Conservation (phyloP, 2,329 filamentous ascomycete genomes). For the Lachnellula cervina region DNA sequence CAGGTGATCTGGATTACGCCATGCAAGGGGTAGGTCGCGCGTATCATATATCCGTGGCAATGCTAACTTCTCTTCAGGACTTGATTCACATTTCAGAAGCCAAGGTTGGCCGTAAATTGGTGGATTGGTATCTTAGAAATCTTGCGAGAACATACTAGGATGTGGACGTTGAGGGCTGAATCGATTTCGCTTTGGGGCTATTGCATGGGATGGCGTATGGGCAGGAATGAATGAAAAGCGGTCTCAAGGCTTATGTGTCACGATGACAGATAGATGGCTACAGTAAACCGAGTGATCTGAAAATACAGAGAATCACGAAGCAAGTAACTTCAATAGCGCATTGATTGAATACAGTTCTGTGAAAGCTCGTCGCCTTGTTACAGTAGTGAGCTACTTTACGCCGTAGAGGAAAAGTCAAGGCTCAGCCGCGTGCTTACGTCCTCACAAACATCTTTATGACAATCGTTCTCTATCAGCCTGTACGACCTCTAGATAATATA, state of each 20-base stretch:
- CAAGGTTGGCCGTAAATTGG: slow-evolving; percentile 93
- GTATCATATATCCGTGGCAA: background rate
- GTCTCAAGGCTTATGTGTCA: slow-evolving; percentile 9
- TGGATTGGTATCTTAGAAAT: slow-evolving; percentile 99
- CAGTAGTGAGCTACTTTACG: background rate
- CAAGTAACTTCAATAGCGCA: no score
- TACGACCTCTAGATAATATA: background rate
- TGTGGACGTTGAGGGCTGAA: slow-evolving; percentile 10
- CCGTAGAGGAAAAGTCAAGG: background rate
- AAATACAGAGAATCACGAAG: background rate
- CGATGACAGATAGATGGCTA: background rate
- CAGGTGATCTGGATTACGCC: slow-evolving; percentile 94
- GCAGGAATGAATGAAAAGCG: slow-evolving; percentile 18
- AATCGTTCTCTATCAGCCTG: background rate
- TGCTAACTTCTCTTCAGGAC: slow-evolving; percentile 52
- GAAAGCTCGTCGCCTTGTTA: background rate
- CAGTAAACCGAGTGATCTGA: background rate
- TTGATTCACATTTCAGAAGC: slow-evolving; percentile 98
- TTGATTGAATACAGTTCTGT: no score
- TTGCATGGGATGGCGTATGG: slow-evolving; percentile 30
- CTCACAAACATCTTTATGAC: background rate
- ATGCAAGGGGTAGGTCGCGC: slow-evolving; percentile 74
- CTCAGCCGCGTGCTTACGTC: background rate
- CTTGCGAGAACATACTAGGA: slow-evolving; percentile 84
- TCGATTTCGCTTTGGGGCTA: slow-evolving; percentile 19